Evolutionary conservation across 2,329 filamentous ascomycete species (phyloP).

Genomic region (Beauveria australis): DNA sequence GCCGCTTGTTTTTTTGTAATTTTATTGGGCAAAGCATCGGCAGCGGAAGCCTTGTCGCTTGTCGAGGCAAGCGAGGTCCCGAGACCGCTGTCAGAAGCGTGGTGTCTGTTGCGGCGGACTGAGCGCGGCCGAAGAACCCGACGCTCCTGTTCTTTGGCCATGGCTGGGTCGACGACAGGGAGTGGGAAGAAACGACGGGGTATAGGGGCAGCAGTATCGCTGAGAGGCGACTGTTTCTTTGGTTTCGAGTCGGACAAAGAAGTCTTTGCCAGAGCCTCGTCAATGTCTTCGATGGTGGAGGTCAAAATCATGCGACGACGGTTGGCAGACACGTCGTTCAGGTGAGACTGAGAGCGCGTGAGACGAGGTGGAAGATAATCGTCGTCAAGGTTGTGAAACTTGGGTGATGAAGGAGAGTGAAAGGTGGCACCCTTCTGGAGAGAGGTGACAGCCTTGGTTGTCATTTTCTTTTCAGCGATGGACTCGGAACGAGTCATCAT

Average conservation of each 20-base stretch:
- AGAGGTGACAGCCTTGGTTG: conserved; percentile 46
- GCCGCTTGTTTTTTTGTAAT: conserved; percentile 24
- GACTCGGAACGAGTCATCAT: conserved; percentile 36
- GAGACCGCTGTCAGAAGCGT: conserved; percentile 80
- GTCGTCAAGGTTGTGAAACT: conserved; percentile 27
- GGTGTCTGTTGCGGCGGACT: conserved; percentile 51
- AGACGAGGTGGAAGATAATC: conserved; percentile 45
- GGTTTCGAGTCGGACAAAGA: conserved; percentile 24
- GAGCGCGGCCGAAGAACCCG: conserved; percentile 46
- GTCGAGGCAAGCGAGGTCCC: conserved; percentile 70
- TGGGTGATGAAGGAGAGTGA: conserved; percentile 35
- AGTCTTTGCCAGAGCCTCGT: conserved; percentile 48
- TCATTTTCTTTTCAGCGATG: conserved; percentile 32
- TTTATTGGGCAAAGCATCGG: conserved; percentile 34
- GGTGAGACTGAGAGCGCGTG: conserved; percentile 58
- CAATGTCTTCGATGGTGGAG: conserved; percentile 41
- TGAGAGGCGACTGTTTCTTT: conserved; percentile 26
- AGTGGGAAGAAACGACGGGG: conserved; percentile 52
- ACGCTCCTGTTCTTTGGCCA: conserved; percentile 37
- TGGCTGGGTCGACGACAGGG: conserved; percentile 43
- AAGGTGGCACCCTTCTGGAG: conserved; percentile 66
- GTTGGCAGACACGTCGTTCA: conserved; percentile 65
- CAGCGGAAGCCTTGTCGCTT: conserved; percentile 39
- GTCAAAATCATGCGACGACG: conserved; percentile 61
- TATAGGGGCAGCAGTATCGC: conserved; percentile 50